Percentiles rank a stretch among this genome's conserved stretches.
These are phyloP conservation scores for Leersia perrieri DNA, from an alignment of 176 grass and related monocot genomes.

Conservation along the genomic window DNA sequence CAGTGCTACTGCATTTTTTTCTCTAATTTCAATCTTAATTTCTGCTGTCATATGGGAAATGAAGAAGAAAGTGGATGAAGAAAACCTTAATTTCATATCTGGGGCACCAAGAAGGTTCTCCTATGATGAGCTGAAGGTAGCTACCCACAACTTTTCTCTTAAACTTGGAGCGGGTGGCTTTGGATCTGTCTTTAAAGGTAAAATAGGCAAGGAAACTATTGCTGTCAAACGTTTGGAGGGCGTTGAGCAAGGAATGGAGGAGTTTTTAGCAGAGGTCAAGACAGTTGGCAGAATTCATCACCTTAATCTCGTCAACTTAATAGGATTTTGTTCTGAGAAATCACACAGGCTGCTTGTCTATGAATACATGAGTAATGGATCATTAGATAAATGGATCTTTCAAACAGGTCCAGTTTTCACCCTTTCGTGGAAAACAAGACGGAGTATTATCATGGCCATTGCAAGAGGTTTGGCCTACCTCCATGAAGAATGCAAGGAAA, in stretches of 20 bases:
- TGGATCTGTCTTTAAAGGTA: conserved; percentile 47
- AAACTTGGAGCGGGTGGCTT: conserved; percentile 42
- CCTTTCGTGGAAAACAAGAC: conserved; percentile 13
- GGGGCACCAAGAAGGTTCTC: conserved; percentile 35
- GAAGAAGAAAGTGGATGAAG: background rate
- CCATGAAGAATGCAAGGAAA: conserved; percentile 11
- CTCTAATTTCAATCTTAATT: background rate
- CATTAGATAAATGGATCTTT: conserved; percentile 19
- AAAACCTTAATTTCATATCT: conserved; percentile 7
- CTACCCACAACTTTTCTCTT: conserved; percentile 31
- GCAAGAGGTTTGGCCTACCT: conserved; percentile 16
- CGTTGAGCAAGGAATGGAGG: conserved; percentile 37
- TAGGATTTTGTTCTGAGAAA: conserved; percentile 15
- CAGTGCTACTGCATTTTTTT: background rate
- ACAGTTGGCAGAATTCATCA: conserved; percentile 23
- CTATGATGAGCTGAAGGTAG: conserved; percentile 30
- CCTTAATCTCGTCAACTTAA: background rate
- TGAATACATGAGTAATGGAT: background rate
- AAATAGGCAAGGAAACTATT: conserved; percentile 27
- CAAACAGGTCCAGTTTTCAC: background rate
- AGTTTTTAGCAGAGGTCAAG: conserved; percentile 31
- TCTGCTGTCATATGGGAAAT: background rate
- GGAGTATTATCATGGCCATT: conserved; percentile 6
- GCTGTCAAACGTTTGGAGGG: conserved; percentile 40
- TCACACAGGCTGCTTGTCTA: conserved; percentile 11